Evolutionary conservation across 148 eudicot species (phyloP).

Genomic region (Vaccinium darrowii): DNA sequence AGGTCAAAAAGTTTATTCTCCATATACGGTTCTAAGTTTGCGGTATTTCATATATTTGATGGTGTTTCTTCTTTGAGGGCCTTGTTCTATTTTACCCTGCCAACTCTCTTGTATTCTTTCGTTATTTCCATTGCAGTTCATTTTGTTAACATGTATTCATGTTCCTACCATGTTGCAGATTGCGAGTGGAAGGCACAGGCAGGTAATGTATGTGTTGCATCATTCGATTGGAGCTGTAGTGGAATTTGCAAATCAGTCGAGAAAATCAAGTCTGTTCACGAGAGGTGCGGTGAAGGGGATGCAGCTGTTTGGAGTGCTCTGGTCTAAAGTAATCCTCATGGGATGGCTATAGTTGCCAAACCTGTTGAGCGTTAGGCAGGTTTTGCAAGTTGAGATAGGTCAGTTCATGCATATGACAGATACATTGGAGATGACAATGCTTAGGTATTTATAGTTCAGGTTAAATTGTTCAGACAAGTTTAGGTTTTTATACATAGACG

Average conservation of each 20-base stretch:
- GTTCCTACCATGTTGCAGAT: conserved; percentile 36
- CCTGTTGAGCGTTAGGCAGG: neutral
- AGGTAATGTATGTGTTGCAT: conserved; percentile 68
- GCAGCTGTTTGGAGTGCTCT: conserved; percentile 60
- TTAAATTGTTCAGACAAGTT: neutral
- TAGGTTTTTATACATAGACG: neutral
- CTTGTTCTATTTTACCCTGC: neutral
- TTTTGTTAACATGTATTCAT: neutral
- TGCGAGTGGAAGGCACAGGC: conserved; percentile 81
- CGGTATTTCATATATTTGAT: neutral
- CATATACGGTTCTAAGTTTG: neutral
- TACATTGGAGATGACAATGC: neutral
- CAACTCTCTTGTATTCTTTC: neutral
- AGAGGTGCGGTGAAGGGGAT: conserved; percentile 68
- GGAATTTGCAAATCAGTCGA: conserved; percentile 82
- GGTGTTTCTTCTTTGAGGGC: neutral
- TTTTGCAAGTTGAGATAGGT: neutral
- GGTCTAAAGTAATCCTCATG: conserved; percentile 21
- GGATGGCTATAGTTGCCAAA: conserved; percentile 8
- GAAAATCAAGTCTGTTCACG: conserved; percentile 62
- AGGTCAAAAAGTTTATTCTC: neutral
- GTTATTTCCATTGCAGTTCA: neutral
- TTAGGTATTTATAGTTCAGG: neutral
- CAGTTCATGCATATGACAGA: neutral
- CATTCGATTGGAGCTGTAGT: conserved; percentile 83